phyloP scores from a whole-genome alignment of 768 basidiomycete genomes.

The Tylopilus sp. region DNA sequence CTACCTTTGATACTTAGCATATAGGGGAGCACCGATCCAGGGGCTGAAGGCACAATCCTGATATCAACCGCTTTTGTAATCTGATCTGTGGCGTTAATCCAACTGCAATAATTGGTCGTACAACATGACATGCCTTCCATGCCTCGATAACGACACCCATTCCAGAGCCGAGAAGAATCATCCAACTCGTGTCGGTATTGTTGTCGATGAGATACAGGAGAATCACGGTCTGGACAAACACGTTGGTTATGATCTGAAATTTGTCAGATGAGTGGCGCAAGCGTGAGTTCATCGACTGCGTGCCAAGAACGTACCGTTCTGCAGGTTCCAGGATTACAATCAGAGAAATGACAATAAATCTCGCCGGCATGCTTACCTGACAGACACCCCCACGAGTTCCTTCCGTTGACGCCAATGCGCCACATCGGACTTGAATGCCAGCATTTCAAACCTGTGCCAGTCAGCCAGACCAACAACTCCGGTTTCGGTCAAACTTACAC shows the following conservation, averaged over 20 bases:
- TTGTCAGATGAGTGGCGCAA: constrained; percentile 11
- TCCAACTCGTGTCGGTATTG: constrained; percentile 94
- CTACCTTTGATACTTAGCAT: constrained; percentile 76
- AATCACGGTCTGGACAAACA: constrained; percentile 88
- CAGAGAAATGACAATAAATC: constrained; percentile 11
- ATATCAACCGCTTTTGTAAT: constrained; percentile 92
- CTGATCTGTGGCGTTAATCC: constrained; percentile 35
- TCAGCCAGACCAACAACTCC: constrained; percentile 10
- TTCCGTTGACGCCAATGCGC: constrained; percentile 94
- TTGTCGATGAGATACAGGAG: constrained; percentile 94
- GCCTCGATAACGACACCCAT: constrained; percentile 83
- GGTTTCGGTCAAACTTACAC: constrained; percentile 50
- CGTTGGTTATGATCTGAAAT: constrained; percentile 78
- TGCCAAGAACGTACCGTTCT: constrained; percentile 50
- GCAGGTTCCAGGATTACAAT: constrained; percentile 18
- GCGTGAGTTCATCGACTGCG: constrained; percentile 9
- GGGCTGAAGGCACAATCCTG: constrained; percentile 52
- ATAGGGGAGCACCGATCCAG: constrained; percentile 74
- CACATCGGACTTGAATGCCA: constrained; percentile 94
- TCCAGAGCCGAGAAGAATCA: constrained; percentile 90
- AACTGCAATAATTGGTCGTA: constrained; percentile 9
- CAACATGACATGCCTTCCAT: constrained; percentile 69
- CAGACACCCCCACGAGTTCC: constrained; percentile 92
- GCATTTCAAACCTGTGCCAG: constrained; percentile 76
- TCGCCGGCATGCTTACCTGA: constrained; percentile 59